Evolutionary conservation across 169 alveolate species (phyloP), one percentile per base, ranked within the genome.

Genomic region (Cryptosporidium meleagridis): DNA sequence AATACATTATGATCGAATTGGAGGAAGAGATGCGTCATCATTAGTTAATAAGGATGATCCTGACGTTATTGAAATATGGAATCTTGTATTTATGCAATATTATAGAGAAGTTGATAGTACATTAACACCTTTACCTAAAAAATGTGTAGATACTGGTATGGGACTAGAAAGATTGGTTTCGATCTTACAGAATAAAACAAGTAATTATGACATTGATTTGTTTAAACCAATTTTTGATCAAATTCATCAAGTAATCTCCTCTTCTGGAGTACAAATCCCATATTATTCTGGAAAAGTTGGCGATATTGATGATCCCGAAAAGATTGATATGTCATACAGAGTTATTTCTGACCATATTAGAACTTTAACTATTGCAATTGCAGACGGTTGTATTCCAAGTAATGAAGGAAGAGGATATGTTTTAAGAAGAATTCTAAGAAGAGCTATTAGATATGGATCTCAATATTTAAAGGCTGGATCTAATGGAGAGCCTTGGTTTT

Each of bases 91-190:
- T 94, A 97, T 97, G 99, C 98, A 97, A 85, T 97, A 94, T 93
- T 96, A 97, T 93, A 91, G 98, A 41, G 95, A 95, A 84, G 92
- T 91, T 71, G 96, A 94, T 53, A 95, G 97, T 39, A 87, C 93
- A 84, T 94, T 97, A 73, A 94, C 95, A 44, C 93, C 94, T 62
- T 93, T 97, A 55, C 98, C 98, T 0, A 94, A 92, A 52, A 96
- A 96, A 21, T 95, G 98, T 92, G 98, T 97, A 29, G 99, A 97
- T 94, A 97, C 99, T 39, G 98, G 98, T 85, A 95, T 96, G 97
- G 99, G 99, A 31, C 85, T 97, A 72, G 99, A 97, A 93, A 96
- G 99, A 23, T 93, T 97, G 29, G 95, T 94, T 26, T 95, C 98
- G 31, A 95, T 96, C 21, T 91, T 96, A 45, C 96, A 94, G 33